Evolutionary conservation across 306 rosid species (phyloP).

Genomic region (Abrus pulchellus): DNA sequence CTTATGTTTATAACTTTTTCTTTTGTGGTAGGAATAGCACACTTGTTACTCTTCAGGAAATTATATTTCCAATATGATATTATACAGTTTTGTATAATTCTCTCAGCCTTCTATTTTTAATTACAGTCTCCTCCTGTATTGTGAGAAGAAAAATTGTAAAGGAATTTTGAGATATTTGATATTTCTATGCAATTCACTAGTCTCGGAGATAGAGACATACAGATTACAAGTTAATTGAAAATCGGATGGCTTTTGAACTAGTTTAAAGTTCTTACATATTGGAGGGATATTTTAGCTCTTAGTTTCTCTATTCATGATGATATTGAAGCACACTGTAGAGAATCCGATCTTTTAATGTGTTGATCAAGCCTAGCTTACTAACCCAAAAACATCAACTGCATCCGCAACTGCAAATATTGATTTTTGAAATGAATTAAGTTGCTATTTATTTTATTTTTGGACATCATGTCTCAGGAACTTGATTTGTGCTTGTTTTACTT

Average conservation of each 20-base stretch:
- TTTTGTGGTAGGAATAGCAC: slow-evolving; percentile 35
- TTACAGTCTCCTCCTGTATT: slow-evolving; percentile 17
- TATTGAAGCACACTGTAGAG: slow-evolving; percentile 13
- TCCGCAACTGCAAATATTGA: slow-evolving; percentile 21
- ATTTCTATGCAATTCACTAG: slow-evolving; percentile 14
- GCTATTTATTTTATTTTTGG: slow-evolving; percentile 31
- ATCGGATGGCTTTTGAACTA: slow-evolving; percentile 16
- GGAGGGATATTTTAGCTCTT: slow-evolving; percentile 25
- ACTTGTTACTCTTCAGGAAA: slow-evolving; percentile 25
- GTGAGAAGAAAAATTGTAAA: slow-evolving; percentile 10
- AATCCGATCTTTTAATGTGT: not conserved
- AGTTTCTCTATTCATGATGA: slow-evolving; percentile 10
- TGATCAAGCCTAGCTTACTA: slow-evolving; percentile 21
- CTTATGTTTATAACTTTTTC: slow-evolving; percentile 2
- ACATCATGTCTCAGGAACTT: slow-evolving; percentile 16
- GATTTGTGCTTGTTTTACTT: slow-evolving; percentile 35
- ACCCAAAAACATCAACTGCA: slow-evolving; percentile 21
- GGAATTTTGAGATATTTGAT: slow-evolving; percentile 14
- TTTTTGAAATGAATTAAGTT: slow-evolving; percentile 32
- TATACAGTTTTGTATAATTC: not conserved
- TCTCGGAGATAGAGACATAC: slow-evolving; percentile 8
- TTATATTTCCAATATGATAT: slow-evolving; percentile 11
- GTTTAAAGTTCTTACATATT: slow-evolving; percentile 4
- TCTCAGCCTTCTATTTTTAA: slow-evolving; percentile 8
- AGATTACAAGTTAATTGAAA: slow-evolving; percentile 1